These are phyloP conservation scores for Biscogniauxia marginata DNA, from an alignment of 2,329 filamentous ascomycete genomes.

Conservation along the genomic window DNA sequence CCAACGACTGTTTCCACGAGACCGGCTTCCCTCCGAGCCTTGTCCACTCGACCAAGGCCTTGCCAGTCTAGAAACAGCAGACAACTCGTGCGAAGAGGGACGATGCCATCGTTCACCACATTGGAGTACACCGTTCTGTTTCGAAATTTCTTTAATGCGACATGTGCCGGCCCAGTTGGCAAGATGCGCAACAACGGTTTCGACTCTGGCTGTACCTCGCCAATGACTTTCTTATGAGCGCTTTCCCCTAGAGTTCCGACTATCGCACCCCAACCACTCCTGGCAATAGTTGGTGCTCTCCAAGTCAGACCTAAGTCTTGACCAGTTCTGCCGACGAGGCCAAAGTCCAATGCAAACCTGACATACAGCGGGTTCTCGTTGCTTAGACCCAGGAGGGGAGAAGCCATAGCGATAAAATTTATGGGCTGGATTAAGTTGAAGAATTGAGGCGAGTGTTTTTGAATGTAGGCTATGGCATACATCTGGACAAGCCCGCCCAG, in stretches of 20 bases:
- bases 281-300: slow-evolving; percentile 81
- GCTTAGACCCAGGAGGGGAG: slow-evolving; percentile 86
- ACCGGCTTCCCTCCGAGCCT: slow-evolving; percentile 87
- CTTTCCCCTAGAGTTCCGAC: slow-evolving; percentile 77
- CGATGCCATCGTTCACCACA: slow-evolving; percentile 96
- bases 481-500: slow-evolving; percentile 88
- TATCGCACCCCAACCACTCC: slow-evolving; percentile 85
- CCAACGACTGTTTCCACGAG: slow-evolving; percentile 89
- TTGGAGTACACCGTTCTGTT: slow-evolving; percentile 95
- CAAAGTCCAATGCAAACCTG: slow-evolving; percentile 94
- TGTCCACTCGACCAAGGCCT: slow-evolving; percentile 88
- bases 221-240: slow-evolving; percentile 57
- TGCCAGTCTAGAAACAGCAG: slow-evolving; percentile 97
- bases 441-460: slow-evolving; percentile 91
- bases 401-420: slow-evolving; percentile 86
- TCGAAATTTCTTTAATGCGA: slow-evolving; percentile 80
- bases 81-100: slow-evolving; percentile 91
- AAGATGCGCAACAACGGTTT: slow-evolving; percentile 88
- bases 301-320: slow-evolving; percentile 94
- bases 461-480: slow-evolving; percentile 93
- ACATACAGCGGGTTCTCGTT: slow-evolving; percentile 98
- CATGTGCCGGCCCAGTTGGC: slow-evolving; percentile 87
- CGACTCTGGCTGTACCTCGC: slow-evolving; percentile 68
- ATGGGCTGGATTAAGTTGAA: slow-evolving; percentile 82
- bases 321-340: slow-evolving; percentile 90